Evolutionary conservation across 305 asterid species (phyloP).

Genomic region (Fraxinus paxiana): DNA sequence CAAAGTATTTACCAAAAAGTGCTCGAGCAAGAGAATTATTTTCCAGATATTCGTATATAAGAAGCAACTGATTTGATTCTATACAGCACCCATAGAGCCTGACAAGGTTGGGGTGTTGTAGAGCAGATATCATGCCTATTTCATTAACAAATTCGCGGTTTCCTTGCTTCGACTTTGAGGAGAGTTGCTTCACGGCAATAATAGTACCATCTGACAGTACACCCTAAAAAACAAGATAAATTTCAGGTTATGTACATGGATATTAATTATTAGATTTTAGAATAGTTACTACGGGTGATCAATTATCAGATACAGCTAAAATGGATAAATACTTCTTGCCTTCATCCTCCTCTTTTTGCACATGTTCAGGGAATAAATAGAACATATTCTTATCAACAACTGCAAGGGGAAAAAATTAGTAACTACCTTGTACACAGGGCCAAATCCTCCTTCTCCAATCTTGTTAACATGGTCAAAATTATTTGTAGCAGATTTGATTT

Average conservation of each 20-base stretch:
- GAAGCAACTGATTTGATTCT: constrained; percentile 78
- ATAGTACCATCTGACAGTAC: constrained; percentile 56
- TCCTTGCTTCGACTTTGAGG: constrained; percentile 87
- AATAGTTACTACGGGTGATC: neutral
- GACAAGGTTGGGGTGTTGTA: constrained; percentile 83
- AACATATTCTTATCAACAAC: neutral
- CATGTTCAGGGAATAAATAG: neutral
- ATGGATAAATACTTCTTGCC: neutral
- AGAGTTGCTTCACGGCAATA: constrained; percentile 86
- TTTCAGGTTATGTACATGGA: neutral
- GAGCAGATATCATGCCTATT: constrained; percentile 90
- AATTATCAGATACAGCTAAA: neutral
- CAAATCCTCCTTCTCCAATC: constrained; percentile 98
- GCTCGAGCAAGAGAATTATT: constrained; percentile 85
- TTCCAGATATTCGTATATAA: constrained; percentile 79
- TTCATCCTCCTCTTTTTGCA: neutral
- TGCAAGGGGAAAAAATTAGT: neutral
- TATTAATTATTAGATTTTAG: neutral
- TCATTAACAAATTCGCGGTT: constrained; percentile 80
- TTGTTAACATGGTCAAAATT: constrained; percentile 72
- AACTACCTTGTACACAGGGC: constrained; percentile 78
- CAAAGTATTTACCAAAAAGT: constrained; percentile 54
- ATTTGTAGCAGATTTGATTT: constrained; percentile 72
- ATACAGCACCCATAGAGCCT: constrained; percentile 79
- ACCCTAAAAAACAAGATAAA: constrained; percentile 43